A percentile compares a stretch with the other conserved stretches of the same genome.
Conservation (phyloP, 2,329 filamentous ascomycete species). For the Colletotrichum orchidophilum region DNA sequence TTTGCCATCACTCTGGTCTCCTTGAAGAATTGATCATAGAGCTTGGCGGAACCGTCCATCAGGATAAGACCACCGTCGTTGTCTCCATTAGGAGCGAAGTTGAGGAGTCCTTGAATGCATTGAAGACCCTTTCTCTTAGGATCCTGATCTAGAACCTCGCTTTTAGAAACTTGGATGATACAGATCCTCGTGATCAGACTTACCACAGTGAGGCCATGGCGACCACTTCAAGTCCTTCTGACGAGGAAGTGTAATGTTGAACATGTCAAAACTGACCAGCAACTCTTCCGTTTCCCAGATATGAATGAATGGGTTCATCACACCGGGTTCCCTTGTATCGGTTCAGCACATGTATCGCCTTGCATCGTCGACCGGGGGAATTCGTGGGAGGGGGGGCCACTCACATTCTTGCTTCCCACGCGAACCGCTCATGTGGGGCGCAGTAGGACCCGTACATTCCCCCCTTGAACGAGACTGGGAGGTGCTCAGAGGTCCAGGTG, state of each 20-base stretch:
- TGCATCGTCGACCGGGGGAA: no score
- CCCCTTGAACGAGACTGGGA: slow-evolving; percentile 53
- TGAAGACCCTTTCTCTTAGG: slow-evolving; percentile 38
- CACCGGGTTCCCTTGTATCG: slow-evolving; percentile 43
- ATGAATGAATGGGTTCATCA: slow-evolving; percentile 51
- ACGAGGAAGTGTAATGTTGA: slow-evolving; percentile 53
- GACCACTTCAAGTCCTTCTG: slow-evolving; percentile 24
- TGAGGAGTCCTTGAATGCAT: slow-evolving; percentile 53
- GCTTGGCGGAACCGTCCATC: slow-evolving; percentile 51
- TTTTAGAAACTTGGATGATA: not conserved
- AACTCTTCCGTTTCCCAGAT: slow-evolving; percentile 48
- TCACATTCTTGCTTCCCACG: slow-evolving; percentile 51
- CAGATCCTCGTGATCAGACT: not conserved
- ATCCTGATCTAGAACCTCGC: slow-evolving; percentile 45
- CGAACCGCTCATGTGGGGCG: slow-evolving; percentile 51
- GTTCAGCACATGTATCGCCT: not conserved
- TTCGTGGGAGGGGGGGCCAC: not conserved
- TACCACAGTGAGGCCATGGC: slow-evolving; percentile 18
- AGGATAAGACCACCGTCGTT: slow-evolving; percentile 57
- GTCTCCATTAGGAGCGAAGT: slow-evolving; percentile 53
- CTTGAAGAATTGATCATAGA: slow-evolving; percentile 55
- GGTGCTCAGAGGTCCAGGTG: slow-evolving; percentile 54
- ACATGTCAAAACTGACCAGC: slow-evolving; percentile 41
- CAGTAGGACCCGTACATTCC: slow-evolving; percentile 53
- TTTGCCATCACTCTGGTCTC: slow-evolving; percentile 28